Evolutionary conservation across 2,329 filamentous ascomycete species (phyloP).

Genomic region (Blastomyces gilchristii): DNA sequence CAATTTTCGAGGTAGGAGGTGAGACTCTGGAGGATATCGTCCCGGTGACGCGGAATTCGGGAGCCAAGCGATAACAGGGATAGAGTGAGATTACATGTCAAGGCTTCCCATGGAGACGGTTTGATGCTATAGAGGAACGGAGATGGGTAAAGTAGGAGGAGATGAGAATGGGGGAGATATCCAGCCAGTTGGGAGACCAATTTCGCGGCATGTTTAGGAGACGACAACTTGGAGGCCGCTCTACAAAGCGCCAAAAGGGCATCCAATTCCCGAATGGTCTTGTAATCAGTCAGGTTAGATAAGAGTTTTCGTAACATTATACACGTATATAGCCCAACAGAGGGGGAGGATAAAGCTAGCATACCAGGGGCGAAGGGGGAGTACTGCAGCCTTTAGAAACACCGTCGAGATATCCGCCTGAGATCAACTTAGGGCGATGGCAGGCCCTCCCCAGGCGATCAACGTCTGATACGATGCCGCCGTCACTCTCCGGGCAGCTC

Average conservation of each 20-base stretch:
- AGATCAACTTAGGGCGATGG: constrained; percentile 16
- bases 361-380: constrained; percentile 33
- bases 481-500: constrained; percentile 22
- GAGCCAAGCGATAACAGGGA: constrained; percentile 73
- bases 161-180: constrained; percentile 76
- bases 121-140: constrained; percentile 74
- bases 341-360: constrained; percentile 6
- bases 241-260: constrained; percentile 85
- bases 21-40: constrained; percentile 55
- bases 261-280: constrained; percentile 86
- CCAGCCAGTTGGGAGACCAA: constrained; percentile 69
- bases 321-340: not conserved
- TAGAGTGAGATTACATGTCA: constrained; percentile 67
- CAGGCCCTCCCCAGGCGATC: constrained; percentile 28
- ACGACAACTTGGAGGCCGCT: constrained; percentile 66
- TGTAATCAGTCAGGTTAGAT: constrained; percentile 6
- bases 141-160: constrained; percentile 66
- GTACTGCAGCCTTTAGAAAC: constrained; percentile 29
- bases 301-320: not conserved
- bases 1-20: constrained; percentile 65
- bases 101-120: constrained; percentile 76
- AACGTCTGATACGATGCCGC: constrained; percentile 25
- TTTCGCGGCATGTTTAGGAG: constrained; percentile 61
- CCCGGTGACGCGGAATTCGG: constrained; percentile 58
- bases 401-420: constrained; percentile 28